Percentiles rank a stretch among this genome's conserved stretches.
Evolutionary conservation across 129 eudicot genomes (phyloP).

Genomic region (Flaveria sonorensis): DNA sequence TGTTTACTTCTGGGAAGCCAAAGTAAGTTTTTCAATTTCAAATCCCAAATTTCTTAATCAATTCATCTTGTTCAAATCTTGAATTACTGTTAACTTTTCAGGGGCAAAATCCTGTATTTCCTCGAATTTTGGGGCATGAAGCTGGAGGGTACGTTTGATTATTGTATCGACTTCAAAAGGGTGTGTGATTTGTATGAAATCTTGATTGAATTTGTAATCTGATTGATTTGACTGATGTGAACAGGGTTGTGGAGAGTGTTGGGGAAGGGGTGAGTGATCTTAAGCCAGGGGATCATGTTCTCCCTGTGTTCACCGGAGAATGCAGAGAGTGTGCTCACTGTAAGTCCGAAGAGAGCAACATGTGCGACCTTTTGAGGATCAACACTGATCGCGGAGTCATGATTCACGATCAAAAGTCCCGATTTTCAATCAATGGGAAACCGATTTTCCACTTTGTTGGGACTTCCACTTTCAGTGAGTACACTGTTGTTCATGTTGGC

Average conservation of each 20-base stretch:
- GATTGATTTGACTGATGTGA: background rate
- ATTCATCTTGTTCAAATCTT: background rate
- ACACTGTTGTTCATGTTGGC: constrained; percentile 77
- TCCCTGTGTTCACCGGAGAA: too few species aligned
- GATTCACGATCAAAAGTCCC: constrained; percentile 60
- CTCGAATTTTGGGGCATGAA: constrained; percentile 81
- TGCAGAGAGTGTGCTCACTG: too few species aligned
- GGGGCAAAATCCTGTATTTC: constrained; percentile 82
- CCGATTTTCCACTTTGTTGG: constrained; percentile 81
- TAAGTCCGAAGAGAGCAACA: too few species aligned
- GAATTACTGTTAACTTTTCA: constrained; percentile 28
- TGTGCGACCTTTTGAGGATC: constrained; percentile 73
- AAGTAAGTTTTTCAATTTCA: constrained; percentile 32
- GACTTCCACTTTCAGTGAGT: constrained; percentile 85
- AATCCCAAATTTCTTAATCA: background rate
- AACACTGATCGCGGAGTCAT: constrained; percentile 83
- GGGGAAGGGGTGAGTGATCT: constrained; percentile 88
- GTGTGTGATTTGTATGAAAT: background rate
- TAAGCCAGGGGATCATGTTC: too few species aligned
- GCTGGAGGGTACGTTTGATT: constrained; percentile 73
- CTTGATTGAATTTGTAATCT: background rate
- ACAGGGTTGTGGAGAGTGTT: constrained; percentile 81
- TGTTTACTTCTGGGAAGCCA: constrained; percentile 93
- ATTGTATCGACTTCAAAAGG: background rate
- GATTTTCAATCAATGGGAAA: constrained; percentile 73